Percentiles rank a stretch among this genome's conserved stretches.
Evolutionary conservation across 345 rosid species (phyloP).

Genomic region (Punica granatum): DNA sequence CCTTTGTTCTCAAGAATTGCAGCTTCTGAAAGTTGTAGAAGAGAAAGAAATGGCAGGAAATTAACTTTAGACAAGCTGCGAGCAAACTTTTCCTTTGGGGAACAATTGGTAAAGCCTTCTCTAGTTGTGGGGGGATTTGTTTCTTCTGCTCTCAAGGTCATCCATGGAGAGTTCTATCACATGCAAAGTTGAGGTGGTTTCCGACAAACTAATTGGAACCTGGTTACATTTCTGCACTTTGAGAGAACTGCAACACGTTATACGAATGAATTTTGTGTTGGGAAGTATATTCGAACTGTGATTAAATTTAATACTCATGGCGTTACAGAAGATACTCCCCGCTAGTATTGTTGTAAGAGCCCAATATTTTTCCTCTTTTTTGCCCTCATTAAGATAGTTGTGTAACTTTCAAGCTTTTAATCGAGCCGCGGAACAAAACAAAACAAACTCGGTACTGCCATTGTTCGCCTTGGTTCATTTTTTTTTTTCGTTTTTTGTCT

Average conservation of each 20-base stretch:
- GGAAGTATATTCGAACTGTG: neutral
- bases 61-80: no score
- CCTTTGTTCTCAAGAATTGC: neutral
- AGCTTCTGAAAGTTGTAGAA: neutral
- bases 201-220: neutral
- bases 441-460: neutral
- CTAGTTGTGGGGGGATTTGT: neutral
- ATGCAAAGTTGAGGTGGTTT: neutral
- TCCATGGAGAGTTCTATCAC: neutral
- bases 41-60: no score
- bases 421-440: neutral
- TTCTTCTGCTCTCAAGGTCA: neutral
- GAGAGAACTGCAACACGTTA: neutral
- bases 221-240: neutral
- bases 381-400: neutral
- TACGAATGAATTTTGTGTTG: neutral
- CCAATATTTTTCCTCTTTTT: neutral
- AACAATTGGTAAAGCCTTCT: no score
- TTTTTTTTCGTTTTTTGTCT: neutral
- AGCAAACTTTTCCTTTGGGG: no score
- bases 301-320: no score
- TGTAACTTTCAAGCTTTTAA: neutral
- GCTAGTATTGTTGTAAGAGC: neutral
- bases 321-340: neutral
- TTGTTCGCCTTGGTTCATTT: neutral